Evolutionary conservation across 768 basidiomycete genomes (phyloP).

Genomic region (Scleroderma citrinum): DNA sequence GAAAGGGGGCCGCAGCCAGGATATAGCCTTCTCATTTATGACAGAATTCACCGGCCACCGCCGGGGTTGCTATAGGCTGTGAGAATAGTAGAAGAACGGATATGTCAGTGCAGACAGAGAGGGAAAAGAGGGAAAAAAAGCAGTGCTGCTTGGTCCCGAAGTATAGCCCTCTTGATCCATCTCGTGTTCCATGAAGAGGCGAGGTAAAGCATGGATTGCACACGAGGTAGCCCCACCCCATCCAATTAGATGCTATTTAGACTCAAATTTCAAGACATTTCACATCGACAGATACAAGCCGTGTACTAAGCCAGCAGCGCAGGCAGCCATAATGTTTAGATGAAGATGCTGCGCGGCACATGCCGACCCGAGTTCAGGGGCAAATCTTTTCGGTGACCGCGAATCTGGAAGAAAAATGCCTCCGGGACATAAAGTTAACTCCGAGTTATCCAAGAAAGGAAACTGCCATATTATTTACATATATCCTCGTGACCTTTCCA

Average conservation of each 20-base stretch:
- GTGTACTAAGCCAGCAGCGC: neutral
- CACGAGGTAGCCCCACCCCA: no score
- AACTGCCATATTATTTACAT: neutral
- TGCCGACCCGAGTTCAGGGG: neutral
- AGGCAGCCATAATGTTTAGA: no score
- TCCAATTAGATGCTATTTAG: neutral
- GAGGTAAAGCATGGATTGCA: no score
- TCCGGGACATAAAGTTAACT: conserved; percentile 8
- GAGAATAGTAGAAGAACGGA: neutral
- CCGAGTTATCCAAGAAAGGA: conserved; percentile 21
- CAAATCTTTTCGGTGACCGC: conserved; percentile 19
- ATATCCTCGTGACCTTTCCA: neutral
- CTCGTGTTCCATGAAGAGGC: no score
- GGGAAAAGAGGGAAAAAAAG: neutral
- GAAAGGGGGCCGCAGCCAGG: neutral
- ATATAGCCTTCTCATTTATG: neutral
- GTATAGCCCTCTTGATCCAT: neutral
- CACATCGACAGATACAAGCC: neutral
- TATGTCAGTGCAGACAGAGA: neutral
- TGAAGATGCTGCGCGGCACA: neutral
- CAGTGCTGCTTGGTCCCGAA: neutral
- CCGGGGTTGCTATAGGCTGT: neutral
- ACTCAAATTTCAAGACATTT: neutral
- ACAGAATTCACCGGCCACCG: neutral
- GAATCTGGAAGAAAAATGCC: conserved; percentile 6